These are phyloP conservation scores for Ceratobasidium theobromae DNA, from an alignment of 1,284 basidiomycete species.

Conservation along the genomic window DNA sequence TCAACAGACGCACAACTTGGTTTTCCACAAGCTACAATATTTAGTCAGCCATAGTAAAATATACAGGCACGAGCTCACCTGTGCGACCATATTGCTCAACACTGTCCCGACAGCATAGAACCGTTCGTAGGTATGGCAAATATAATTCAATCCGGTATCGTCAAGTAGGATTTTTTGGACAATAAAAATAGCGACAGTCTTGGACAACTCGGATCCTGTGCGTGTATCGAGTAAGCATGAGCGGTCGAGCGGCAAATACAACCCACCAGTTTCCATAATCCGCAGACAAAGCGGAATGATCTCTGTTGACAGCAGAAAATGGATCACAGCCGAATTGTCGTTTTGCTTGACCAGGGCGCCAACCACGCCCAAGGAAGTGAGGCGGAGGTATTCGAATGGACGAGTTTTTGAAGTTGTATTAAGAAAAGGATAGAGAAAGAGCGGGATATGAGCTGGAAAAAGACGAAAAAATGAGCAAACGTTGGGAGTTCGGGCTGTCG, in stretches of 20 bases:
- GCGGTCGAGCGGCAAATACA: not conserved
- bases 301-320: slow-evolving; percentile 98
- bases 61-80: slow-evolving; percentile 42
- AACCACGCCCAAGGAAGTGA: slow-evolving; percentile 97
- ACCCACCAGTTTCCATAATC: slow-evolving; percentile 90
- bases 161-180: slow-evolving; percentile 99
- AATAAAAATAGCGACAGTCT: slow-evolving; percentile 99
- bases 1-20: slow-evolving; percentile 93
- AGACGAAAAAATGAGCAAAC: not conserved
- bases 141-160: slow-evolving; percentile 97
- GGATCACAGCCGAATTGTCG: slow-evolving; percentile 98
- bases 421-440: slow-evolving; percentile 98
- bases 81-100: slow-evolving; percentile 97
- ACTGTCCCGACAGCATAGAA: slow-evolving; percentile 99
- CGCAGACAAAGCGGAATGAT: slow-evolving; percentile 99
- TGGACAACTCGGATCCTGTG: slow-evolving; percentile 90
- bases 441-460: slow-evolving; percentile 86
- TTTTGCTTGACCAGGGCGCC: slow-evolving; percentile 99
- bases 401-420: slow-evolving; percentile 99
- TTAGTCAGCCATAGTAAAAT: not conserved
- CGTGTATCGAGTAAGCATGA: not conserved
- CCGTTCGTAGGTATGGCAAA: slow-evolving; percentile 98
- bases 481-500: not conserved
- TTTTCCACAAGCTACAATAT: slow-evolving; percentile 74
- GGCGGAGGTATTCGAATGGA: slow-evolving; percentile 97